These are phyloP conservation scores for Brassica napus DNA, from an alignment of 345 rosid genomes.

Conservation along the genomic window DNA sequence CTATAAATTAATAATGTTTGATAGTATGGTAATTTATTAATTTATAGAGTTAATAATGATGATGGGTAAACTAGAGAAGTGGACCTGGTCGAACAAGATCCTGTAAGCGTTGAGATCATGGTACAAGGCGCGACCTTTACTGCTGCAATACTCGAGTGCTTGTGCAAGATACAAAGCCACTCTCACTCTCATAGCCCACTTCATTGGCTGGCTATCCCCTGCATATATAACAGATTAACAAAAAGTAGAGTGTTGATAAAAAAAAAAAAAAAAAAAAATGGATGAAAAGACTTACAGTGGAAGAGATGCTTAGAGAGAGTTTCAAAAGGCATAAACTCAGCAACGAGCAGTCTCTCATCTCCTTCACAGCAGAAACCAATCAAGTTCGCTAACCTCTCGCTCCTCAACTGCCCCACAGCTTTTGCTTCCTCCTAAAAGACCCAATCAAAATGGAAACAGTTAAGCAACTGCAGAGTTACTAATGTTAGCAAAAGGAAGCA, in stretches of 20 bases:
- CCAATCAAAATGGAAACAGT: background rate
- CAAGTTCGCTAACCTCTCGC: slow-evolving; percentile 68
- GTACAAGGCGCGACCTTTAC: slow-evolving; percentile 76
- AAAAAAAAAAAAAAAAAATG: background rate
- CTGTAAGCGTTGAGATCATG: slow-evolving; percentile 89
- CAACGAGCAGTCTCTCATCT: slow-evolving; percentile 75
- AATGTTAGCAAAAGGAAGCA: slow-evolving; percentile 5
- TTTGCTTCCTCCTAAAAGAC: slow-evolving; percentile 67
- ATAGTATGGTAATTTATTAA: too few relatives aligned
- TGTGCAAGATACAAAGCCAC: slow-evolving; percentile 81
- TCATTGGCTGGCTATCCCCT: slow-evolving; percentile 94
- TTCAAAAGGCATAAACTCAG: slow-evolving; percentile 87
- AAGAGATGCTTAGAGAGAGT: slow-evolving; percentile 90
- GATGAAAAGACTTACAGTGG: slow-evolving; percentile 51
- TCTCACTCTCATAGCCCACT: slow-evolving; percentile 88
- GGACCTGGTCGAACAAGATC: slow-evolving; percentile 77
- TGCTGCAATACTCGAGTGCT: slow-evolving; percentile 77
- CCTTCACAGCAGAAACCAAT: slow-evolving; percentile 85
- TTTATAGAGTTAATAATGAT: too few relatives aligned
- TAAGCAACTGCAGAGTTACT: slow-evolving; percentile 9
- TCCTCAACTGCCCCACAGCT: slow-evolving; percentile 74
- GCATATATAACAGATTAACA: slow-evolving; percentile 2
- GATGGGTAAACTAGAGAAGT: background rate
- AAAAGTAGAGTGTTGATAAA: background rate
- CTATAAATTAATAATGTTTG: too few relatives aligned